Evolutionary conservation across 2,329 filamentous ascomycete species (phyloP), one percentile per base, ranked within the genome.

Genomic region (Huntiella bhutanensis): DNA sequence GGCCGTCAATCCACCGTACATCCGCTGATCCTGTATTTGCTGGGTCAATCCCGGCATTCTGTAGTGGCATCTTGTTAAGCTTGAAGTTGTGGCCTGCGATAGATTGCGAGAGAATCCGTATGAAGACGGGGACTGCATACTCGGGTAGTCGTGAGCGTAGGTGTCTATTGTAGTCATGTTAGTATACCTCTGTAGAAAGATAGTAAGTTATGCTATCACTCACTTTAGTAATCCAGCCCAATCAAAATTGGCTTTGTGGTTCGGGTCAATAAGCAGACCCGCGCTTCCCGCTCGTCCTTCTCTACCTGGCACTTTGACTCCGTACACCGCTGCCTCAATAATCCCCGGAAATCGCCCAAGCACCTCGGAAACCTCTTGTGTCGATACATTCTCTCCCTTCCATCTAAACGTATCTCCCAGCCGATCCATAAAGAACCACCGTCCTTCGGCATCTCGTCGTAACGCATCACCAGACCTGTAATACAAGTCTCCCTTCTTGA

Each of bases 81-180:
- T 87, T 87, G 58, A 84, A 80, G 54, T 85, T 87, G 56, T 82
- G 77, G 54, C 75, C 80, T 4, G 77, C 71, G 19, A 68, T 72
- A 47, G 70, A 66, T 33, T 64, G 64, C 37, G 68, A 62, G 16
- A 81, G 68, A 22, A 82, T 60, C 1, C 81, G 66, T 13, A 83
- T 59, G 61, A 87, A 87, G 2, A 85, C 61, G 0, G 82, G 82
- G 1, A 87, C 79, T 0, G 82, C 82, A 55, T 86, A 87, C 51
- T 69, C 70, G 0, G 82, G 82, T 16, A 87, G 63, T 43, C 73
- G 66, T 11, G 66, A 64, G 5, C 71, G 68, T 2, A 69, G 66
- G 55, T 79, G 70, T 51, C 64, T 66, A 41, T 11, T 49, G 33
- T 28, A 32, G 5, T 6, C 42, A 3, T 43, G 45, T 35, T 10